phyloP scores from a whole-genome alignment of 192 early-diverging fungal genomes.

The Hyaloraphidium curvatum region DNA sequence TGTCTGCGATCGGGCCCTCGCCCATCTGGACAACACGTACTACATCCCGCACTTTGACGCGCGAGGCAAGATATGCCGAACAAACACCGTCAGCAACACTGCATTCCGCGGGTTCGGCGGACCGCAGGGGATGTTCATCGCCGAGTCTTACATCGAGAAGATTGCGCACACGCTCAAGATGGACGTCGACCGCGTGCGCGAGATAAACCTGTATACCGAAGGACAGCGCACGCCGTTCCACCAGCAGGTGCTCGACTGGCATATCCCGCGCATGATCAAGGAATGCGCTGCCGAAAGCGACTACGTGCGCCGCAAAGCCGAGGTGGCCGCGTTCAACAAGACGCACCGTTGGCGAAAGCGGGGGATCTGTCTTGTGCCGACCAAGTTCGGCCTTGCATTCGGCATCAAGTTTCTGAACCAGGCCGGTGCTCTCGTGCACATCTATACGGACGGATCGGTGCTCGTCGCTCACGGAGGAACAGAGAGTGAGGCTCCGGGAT shows the following conservation, averaged over 20 bases:
- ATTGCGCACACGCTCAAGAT: slow-evolving; percentile 48
- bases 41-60: slow-evolving; percentile 45
- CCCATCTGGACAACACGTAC: slow-evolving; percentile 66
- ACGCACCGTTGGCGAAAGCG: slow-evolving; percentile 54
- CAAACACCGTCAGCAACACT: slow-evolving; percentile 70
- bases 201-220: slow-evolving; percentile 3
- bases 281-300: slow-evolving; percentile 26
- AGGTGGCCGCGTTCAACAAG: slow-evolving; percentile 49
- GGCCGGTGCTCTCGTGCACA: slow-evolving; percentile 61
- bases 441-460: slow-evolving; percentile 71
- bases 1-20: slow-evolving; percentile 54
- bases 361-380: slow-evolving; percentile 56
- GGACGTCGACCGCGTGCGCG: slow-evolving; percentile 35
- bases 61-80: slow-evolving; percentile 50
- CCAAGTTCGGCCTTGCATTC: slow-evolving; percentile 26
- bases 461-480: slow-evolving; percentile 46
- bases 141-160: slow-evolving; percentile 57
- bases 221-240: slow-evolving; percentile 42
- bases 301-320: slow-evolving; percentile 27
- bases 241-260: slow-evolving; percentile 47
- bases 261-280: too few relatives aligned
- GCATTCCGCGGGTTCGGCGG: slow-evolving; percentile 75
- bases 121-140: slow-evolving; percentile 66
- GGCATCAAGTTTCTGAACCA: slow-evolving; percentile 41
- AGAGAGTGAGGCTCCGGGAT: neutral